Evolutionary conservation across 1,139 yeast genomes (phyloP).

Genomic region (Suhomyces atakaporum): DNA sequence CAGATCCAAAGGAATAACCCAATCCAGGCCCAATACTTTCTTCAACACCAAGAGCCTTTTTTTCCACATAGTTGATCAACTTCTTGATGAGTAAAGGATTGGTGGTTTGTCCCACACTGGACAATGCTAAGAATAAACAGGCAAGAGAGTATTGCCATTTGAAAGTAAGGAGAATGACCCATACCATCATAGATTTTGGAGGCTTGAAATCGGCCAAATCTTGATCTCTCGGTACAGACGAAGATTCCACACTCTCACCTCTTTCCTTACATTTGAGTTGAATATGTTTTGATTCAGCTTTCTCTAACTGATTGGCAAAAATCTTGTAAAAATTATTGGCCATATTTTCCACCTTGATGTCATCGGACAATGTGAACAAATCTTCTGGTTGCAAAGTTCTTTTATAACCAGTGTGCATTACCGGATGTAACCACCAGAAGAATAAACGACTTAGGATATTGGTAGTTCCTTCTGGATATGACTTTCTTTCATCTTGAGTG

Average conservation of each 20-base stretch:
- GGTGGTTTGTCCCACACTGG: constrained; percentile 22
- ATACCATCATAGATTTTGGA: constrained; percentile 18
- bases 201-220: constrained; percentile 26
- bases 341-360: constrained; percentile 39
- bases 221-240: constrained; percentile 21
- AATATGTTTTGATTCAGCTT: constrained; percentile 23
- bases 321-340: constrained; percentile 30
- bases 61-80: constrained; percentile 44
- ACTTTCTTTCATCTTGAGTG: constrained; percentile 39
- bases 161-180: constrained; percentile 32
- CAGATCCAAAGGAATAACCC: constrained; percentile 30
- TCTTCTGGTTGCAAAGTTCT: constrained; percentile 52
- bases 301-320: constrained; percentile 24
- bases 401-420: constrained; percentile 51
- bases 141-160: constrained; percentile 27
- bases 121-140: constrained; percentile 21
- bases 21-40: constrained; percentile 32
- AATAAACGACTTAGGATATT: too few species aligned
- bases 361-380: constrained; percentile 41
- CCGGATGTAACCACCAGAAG: constrained; percentile 54
- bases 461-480: too few species aligned
- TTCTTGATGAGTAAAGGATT: constrained; percentile 41
- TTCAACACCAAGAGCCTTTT: constrained; percentile 26
- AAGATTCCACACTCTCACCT: constrained; percentile 25
- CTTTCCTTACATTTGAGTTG: constrained; percentile 26